These are phyloP conservation scores for Phaffomyces thermotolerans DNA, from an alignment of 805 yeast genomes.

Conservation along the genomic window DNA sequence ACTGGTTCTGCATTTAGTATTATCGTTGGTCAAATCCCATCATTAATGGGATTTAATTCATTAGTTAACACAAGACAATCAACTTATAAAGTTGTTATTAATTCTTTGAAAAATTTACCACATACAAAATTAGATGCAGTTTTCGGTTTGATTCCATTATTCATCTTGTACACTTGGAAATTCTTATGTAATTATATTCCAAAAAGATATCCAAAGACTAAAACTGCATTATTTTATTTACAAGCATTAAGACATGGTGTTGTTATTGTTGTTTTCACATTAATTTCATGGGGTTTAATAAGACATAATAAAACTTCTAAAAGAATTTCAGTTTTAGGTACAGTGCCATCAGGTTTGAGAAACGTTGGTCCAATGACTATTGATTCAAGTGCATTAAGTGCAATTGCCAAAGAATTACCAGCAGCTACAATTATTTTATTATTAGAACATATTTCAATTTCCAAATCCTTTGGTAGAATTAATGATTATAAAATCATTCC, in stretches of 20 bases:
- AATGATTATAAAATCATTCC: constrained; percentile 88
- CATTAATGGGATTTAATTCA: constrained; percentile 65
- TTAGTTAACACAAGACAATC: constrained; percentile 65
- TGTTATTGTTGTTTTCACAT: constrained; percentile 73
- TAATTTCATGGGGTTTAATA: constrained; percentile 73
- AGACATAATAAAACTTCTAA: constrained; percentile 37
- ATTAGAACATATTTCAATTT: constrained; percentile 87
- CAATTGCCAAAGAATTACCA: constrained; percentile 73
- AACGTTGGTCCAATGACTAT: constrained; percentile 68
- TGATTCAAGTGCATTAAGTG: constrained; percentile 50
- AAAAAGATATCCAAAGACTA: constrained; percentile 53
- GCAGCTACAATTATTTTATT: constrained; percentile 77
- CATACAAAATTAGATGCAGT: constrained; percentile 76
- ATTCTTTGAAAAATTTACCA: constrained; percentile 65
- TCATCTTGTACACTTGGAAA: constrained; percentile 69
- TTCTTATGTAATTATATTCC: constrained; percentile 52
- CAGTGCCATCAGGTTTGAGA: constrained; percentile 75
- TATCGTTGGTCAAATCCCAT: constrained; percentile 80
- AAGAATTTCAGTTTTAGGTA: constrained; percentile 56
- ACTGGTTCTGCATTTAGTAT: constrained; percentile 88
- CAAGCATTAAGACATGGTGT: constrained; percentile 78
- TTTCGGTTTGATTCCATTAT: constrained; percentile 72
- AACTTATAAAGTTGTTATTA: constrained; percentile 61
- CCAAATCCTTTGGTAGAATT: constrained; percentile 88
- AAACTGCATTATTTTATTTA: constrained; percentile 53